Percentiles rank a stretch among this genome's conserved stretches.
phyloP scores from a whole-genome alignment of 495 filamentous ascomycete genomes.

The Daldinia grandis region DNA sequence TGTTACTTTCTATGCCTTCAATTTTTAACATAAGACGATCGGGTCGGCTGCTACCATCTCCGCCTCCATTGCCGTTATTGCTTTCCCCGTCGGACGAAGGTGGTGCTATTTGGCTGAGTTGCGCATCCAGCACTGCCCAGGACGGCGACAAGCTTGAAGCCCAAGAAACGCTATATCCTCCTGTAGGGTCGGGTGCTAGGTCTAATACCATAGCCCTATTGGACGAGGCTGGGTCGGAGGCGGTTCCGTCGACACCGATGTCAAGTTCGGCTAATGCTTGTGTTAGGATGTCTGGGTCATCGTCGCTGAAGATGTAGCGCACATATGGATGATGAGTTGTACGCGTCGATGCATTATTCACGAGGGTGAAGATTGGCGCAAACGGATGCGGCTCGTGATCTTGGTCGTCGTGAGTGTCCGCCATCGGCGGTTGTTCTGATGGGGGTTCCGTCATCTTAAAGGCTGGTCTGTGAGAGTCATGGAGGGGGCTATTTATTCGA shows the following conservation, averaged over 20 bases:
- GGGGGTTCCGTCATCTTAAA: conserved; percentile 44
- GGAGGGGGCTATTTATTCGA: conserved; percentile 27
- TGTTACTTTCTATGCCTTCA: conserved; percentile 61
- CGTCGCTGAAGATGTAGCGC: conserved; percentile 90
- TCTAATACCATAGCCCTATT: conserved; percentile 67
- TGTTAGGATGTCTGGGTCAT: conserved; percentile 73
- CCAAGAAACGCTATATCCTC: conserved; percentile 57
- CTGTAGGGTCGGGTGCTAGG: conserved; percentile 59
- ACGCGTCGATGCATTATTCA: conserved; percentile 62
- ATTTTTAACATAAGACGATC: conserved; percentile 72
- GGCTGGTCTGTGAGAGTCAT: conserved; percentile 31
- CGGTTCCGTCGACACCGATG: conserved; percentile 29
- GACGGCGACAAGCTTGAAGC: conserved; percentile 57
- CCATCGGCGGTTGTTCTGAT: conserved; percentile 36
- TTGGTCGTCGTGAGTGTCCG: conserved; percentile 32
- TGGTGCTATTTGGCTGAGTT: conserved; percentile 47
- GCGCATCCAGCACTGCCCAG: conserved; percentile 56
- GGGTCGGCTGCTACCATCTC: conserved; percentile 34
- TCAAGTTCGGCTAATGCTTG: conserved; percentile 53
- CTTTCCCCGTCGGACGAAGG: conserved; percentile 50
- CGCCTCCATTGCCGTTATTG: conserved; percentile 39
- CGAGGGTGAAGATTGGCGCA: conserved; percentile 71
- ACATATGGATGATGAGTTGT: conserved; percentile 77
- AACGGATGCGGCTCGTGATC: conserved; percentile 54
- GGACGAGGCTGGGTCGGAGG: conserved; percentile 34